Evolutionary conservation across 768 basidiomycete species (phyloP).

Genomic region (Xerocomellus intermedius): DNA sequence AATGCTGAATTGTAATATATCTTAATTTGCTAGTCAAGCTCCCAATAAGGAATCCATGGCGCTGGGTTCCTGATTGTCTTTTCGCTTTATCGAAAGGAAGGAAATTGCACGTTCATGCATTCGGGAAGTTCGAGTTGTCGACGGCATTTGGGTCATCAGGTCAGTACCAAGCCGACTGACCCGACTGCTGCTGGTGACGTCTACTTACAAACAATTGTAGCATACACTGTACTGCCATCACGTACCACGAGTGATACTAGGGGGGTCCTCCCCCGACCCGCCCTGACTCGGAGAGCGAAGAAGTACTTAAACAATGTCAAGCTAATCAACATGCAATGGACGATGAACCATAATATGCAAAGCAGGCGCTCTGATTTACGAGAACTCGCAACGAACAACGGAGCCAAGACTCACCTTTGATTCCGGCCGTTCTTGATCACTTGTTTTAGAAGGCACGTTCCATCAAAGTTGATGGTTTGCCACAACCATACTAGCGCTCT

Average conservation of each 20-base stretch:
- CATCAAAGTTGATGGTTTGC: neutral
- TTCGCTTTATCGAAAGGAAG: no score
- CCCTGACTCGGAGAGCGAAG: constrained; percentile 5
- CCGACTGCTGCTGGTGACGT: neutral
- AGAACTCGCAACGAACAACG: neutral
- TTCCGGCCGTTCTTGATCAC: neutral
- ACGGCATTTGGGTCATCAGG: neutral
- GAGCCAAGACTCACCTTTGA: constrained; percentile 10
- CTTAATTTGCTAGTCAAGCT: no score
- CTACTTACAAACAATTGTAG: constrained; percentile 8
- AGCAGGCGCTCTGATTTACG: neutral
- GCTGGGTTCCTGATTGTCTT: no score
- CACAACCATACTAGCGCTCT: constrained; percentile 1
- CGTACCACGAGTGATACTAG: constrained; percentile 21
- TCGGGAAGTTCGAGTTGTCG: no score
- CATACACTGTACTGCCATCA: constrained; percentile 15
- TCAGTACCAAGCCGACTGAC: neutral
- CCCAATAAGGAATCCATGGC: no score
- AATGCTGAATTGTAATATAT: no score
- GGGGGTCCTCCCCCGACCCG: constrained; percentile 17
- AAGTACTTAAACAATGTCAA: constrained; percentile 22
- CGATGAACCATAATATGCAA: constrained; percentile 14
- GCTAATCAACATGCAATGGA: constrained; percentile 16
- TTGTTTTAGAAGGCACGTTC: constrained; percentile 9
- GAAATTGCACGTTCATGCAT: no score